These are phyloP conservation scores for Dovyalis caffra DNA, from an alignment of 345 rosid genomes.

Conservation along the genomic window DNA sequence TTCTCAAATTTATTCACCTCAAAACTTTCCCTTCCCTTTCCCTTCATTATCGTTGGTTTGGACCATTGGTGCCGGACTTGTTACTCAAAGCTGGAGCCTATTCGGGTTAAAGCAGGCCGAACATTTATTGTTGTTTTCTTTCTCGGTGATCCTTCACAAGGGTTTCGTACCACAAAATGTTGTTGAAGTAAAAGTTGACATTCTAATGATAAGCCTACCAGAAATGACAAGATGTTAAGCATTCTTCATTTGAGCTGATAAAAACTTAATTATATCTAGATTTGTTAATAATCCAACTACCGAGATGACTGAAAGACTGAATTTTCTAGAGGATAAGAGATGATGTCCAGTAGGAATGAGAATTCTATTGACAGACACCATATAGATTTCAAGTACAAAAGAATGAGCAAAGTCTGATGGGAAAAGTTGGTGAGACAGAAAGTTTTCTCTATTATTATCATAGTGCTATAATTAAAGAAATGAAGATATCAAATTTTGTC, in stretches of 20 bases:
- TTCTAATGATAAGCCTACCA: background rate
- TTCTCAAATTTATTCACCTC: background rate
- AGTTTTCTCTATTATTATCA: background rate
- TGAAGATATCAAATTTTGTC: slow-evolving; percentile 15
- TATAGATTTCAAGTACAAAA: background rate
- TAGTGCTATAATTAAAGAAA: background rate
- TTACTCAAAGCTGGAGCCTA: background rate
- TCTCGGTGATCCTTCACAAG: background rate
- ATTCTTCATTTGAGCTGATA: background rate
- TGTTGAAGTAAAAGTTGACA: background rate
- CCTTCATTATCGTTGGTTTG: background rate
- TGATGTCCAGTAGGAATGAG: background rate
- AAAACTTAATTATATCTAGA: background rate
- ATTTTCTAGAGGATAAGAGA: slow-evolving; percentile 4
- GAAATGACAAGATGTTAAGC: background rate
- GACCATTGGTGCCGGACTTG: background rate
- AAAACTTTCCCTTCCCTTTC: background rate
- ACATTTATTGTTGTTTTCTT: background rate
- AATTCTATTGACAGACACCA: background rate
- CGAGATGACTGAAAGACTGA: background rate
- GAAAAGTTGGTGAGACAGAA: slow-evolving; percentile 13
- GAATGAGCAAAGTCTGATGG: background rate
- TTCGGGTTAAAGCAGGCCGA: background rate
- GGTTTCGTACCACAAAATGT: background rate
- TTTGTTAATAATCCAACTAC: background rate